phyloP scores from a whole-genome alignment of 169 alveolate species.

The Amoebophrya sp. region DNA sequence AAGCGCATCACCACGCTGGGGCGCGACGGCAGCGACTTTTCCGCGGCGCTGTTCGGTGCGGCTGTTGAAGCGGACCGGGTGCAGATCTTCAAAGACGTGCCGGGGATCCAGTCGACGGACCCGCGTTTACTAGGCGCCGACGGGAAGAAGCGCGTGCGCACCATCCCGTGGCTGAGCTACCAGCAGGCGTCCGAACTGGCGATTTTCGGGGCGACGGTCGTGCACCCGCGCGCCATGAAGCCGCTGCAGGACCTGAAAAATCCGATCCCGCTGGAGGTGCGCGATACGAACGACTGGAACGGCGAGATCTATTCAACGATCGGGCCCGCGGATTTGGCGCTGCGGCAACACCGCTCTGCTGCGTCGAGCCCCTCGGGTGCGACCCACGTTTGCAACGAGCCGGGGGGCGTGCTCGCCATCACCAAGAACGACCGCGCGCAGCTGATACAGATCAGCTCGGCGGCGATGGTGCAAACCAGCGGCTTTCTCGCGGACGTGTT shows the following conservation, averaged over 20 bases:
- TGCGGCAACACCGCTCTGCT: too few species aligned
- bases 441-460: not conserved
- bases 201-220: not conserved
- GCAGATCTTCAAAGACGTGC: not conserved
- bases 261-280: not conserved
- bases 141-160: not conserved
- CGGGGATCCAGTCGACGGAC: not conserved
- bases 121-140: not conserved
- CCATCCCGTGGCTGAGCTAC: not conserved
- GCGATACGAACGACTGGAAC: not conserved
- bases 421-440: not conserved
- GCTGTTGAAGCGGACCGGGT: not conserved
- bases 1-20: not conserved
- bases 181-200: not conserved
- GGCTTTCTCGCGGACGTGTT: not conserved
- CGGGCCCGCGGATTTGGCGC: not conserved
- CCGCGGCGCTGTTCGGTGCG: not conserved
- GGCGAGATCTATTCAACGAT: not conserved
- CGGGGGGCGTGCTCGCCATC: not conserved
- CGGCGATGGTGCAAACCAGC: not conserved
- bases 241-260: not conserved
- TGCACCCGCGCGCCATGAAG: not conserved
- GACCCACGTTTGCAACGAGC: too few species aligned
- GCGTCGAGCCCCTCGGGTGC: too few species aligned
- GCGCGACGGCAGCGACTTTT: not conserved